Evolutionary conservation across 768 basidiomycete species (phyloP), one percentile per base, ranked within the genome.

Genomic region (Suillus alpinus): DNA sequence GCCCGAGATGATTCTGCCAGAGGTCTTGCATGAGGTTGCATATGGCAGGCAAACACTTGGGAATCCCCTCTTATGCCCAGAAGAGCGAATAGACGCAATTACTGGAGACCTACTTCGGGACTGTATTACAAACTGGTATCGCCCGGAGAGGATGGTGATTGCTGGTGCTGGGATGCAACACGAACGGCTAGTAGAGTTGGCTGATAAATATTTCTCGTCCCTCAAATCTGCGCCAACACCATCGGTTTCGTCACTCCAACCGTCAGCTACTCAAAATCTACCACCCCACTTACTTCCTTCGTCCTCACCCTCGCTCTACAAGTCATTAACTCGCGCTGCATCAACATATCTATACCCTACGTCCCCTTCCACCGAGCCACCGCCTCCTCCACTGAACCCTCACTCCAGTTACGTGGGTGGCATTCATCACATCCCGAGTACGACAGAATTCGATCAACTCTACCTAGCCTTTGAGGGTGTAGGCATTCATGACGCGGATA

Each of bases 91-190:
- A 68, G 78, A 85, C 56, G 63, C 75, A 52, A 86, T 98, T 56
- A 86, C 89, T 62, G 78, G 80, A 32, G 72, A 80, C 46, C 75
- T 84, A 26, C 80, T 98, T 60, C 80, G 83, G 53, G 76, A 80
- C 6, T 89, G 80, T 62, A 86, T 91, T 79, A 76, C 77, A 58
- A 83, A 87, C 43, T 97, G 94, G 95, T 98, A 94, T 73, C 79
- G 85, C 55, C 96, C 97, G 0, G 96, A 98, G 69, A 80, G 92
- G 58, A 97, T 99, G 85, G 95, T 98, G 43, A 82, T 98, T 59
- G 94, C 96, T 6, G 95, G 94, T 12, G 90, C 93, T 0, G 97
- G 97, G 10, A 89, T 99, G 84, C 83, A 80, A 10, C 97, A 98
- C 69, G 86, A 92, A 65, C 82, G 94, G 63, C 82, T 99, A 20